Conservation (phyloP, 1,284 basidiomycete genomes). For the Leccinum solheimii region DNA sequence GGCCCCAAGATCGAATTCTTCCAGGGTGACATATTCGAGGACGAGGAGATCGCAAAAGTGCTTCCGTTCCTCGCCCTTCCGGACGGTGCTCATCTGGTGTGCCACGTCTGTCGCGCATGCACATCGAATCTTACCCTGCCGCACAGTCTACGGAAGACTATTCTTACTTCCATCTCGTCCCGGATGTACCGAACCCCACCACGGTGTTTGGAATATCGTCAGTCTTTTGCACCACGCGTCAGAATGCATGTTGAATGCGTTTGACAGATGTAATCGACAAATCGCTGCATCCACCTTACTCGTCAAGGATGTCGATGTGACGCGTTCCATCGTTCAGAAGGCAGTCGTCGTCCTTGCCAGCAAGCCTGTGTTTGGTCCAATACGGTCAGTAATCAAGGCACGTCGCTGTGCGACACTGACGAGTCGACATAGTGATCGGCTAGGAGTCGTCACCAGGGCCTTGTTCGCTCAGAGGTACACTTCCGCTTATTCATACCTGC, state of each 20-base stretch:
- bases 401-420: constrained; percentile 10
- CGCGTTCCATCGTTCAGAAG: constrained; percentile 95
- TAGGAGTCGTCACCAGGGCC: constrained; percentile 94
- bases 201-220: constrained; percentile 95
- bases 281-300: constrained; percentile 83
- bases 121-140: constrained; percentile 12
- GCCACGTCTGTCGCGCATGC: constrained; percentile 22
- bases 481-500: neutral
- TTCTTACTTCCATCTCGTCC: constrained; percentile 90
- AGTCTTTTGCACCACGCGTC: constrained; percentile 34
- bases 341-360: constrained; percentile 93
- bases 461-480: constrained; percentile 78
- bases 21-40: constrained; percentile 68
- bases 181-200: constrained; percentile 64
- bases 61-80: constrained; percentile 97
- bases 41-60: constrained; percentile 80
- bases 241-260: constrained; percentile 6
- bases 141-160: constrained; percentile 89
- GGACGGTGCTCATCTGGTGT: constrained; percentile 92
- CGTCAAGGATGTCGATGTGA: constrained; percentile 84
- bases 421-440: constrained; percentile 64
- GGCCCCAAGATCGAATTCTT: constrained; percentile 89
- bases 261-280: constrained; percentile 88
- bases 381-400: constrained; percentile 51
- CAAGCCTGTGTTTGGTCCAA: constrained; percentile 86